A percentile compares a stretch with the other conserved stretches of the same genome.
Evolutionary conservation across 805 yeast species (phyloP).

Genomic region (Candida rishiriensis): DNA sequence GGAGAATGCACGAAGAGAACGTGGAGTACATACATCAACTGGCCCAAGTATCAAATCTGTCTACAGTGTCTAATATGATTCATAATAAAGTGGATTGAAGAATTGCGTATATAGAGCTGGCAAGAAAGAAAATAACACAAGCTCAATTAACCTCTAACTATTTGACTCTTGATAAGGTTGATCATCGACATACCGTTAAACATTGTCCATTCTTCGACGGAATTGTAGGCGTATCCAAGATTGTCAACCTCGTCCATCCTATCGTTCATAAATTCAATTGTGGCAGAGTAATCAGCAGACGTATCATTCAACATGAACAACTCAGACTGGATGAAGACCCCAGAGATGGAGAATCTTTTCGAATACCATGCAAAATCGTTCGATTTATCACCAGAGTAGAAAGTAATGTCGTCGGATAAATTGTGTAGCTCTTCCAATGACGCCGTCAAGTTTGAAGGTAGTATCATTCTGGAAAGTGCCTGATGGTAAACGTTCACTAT

Average conservation of each 20-base stretch:
- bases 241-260: conserved; percentile 50
- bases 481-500: conserved; percentile 38
- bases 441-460: conserved; percentile 55
- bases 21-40: no score
- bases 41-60: no score
- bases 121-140: neutral
- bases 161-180: conserved; percentile 69
- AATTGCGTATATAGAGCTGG: neutral
- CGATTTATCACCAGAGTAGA: conserved; percentile 70
- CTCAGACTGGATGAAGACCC: conserved; percentile 72
- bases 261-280: conserved; percentile 59
- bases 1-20: no score
- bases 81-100: neutral
- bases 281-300: conserved; percentile 49
- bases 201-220: conserved; percentile 70
- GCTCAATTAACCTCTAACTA: conserved; percentile 48
- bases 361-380: conserved; percentile 91
- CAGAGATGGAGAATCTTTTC: conserved; percentile 67
- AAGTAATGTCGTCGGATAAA: conserved; percentile 79
- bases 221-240: conserved; percentile 57
- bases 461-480: conserved; percentile 57
- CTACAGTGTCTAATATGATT: no score
- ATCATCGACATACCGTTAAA: conserved; percentile 61
- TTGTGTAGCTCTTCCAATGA: conserved; percentile 68
- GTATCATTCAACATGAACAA: conserved; percentile 75